Evolutionary conservation across 2,329 filamentous ascomycete genomes (phyloP).

Genomic region (Neonectria hederae): DNA sequence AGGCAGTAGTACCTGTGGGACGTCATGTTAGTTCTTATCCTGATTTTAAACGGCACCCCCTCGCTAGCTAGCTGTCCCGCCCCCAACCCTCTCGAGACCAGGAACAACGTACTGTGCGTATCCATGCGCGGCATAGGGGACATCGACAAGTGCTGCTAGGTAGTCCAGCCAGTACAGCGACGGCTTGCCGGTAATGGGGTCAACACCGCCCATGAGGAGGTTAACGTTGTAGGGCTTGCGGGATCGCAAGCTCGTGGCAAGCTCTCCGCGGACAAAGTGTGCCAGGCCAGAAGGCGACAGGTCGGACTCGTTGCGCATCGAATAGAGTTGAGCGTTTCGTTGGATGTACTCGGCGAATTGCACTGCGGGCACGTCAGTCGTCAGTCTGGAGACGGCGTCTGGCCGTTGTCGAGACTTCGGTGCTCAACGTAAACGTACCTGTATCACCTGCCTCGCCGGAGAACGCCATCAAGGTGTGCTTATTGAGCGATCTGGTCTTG

Average conservation of each 20-base stretch:
- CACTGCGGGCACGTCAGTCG: slow-evolving; percentile 64
- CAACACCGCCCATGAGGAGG: slow-evolving; percentile 91
- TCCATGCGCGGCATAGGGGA: slow-evolving; percentile 96
- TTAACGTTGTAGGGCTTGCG: slow-evolving; percentile 97
- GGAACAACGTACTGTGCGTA: slow-evolving; percentile 83
- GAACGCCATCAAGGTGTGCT: slow-evolving; percentile 94
- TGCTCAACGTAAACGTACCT: slow-evolving; percentile 64
- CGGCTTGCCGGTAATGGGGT: slow-evolving; percentile 90
- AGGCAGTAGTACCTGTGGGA: slow-evolving; percentile 88
- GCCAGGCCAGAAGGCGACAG: slow-evolving; percentile 89
- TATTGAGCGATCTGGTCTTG: slow-evolving; percentile 93
- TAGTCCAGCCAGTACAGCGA: slow-evolving; percentile 98
- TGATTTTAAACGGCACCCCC: background rate
- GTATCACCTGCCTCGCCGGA: slow-evolving; percentile 97
- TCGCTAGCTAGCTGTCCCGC: background rate
- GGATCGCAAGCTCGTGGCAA: slow-evolving; percentile 89
- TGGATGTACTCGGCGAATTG: slow-evolving; percentile 99
- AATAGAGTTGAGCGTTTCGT: slow-evolving; percentile 97
- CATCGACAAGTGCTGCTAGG: slow-evolving; percentile 83
- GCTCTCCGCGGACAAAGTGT: slow-evolving; percentile 92
- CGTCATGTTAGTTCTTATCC: slow-evolving; percentile 35
- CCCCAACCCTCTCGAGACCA: background rate
- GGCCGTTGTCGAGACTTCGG: background rate
- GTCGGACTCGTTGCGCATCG: slow-evolving; percentile 96
- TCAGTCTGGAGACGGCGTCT: slow-evolving; percentile 18